Conservation (phyloP, 169 alveolate species). For the Plasmodium coatneyi region DNA sequence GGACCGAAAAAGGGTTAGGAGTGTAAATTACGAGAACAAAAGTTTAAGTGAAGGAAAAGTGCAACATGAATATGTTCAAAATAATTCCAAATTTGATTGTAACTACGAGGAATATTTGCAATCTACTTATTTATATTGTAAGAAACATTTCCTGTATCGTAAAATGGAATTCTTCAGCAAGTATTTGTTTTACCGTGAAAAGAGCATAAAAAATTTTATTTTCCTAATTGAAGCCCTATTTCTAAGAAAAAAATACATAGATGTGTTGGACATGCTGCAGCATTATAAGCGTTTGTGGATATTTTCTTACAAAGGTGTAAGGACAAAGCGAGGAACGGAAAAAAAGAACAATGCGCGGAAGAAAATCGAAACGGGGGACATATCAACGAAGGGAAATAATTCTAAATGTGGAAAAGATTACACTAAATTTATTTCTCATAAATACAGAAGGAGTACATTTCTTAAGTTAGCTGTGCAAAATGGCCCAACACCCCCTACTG, state of each 20-base stretch:
- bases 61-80: neutral
- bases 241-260: slow-evolving; percentile 32
- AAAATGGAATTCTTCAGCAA: slow-evolving; percentile 70
- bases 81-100: neutral
- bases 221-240: slow-evolving; percentile 56
- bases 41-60: slow-evolving; percentile 10
- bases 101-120: slow-evolving; percentile 25
- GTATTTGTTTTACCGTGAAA: slow-evolving; percentile 17
- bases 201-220: slow-evolving; percentile 34
- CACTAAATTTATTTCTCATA: neutral
- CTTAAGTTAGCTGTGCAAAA: neutral
- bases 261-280: slow-evolving; percentile 11
- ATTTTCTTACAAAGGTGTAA: slow-evolving; percentile 4
- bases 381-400: neutral
- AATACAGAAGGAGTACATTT: neutral
- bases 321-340: neutral
- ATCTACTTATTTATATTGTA: slow-evolving; percentile 24
- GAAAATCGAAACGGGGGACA: neutral
- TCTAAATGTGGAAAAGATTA: neutral
- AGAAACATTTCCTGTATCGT: slow-evolving; percentile 34
- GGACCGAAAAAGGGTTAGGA: slow-evolving; percentile 3
- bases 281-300: slow-evolving; percentile 21
- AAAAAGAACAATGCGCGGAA: neutral
- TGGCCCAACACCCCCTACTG: neutral
- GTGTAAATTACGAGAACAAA: slow-evolving; percentile 18